Evolutionary conservation across 345 rosid genomes (phyloP), one percentile per base, ranked within the genome.

Genomic region (Rubroshorea leprosula): DNA sequence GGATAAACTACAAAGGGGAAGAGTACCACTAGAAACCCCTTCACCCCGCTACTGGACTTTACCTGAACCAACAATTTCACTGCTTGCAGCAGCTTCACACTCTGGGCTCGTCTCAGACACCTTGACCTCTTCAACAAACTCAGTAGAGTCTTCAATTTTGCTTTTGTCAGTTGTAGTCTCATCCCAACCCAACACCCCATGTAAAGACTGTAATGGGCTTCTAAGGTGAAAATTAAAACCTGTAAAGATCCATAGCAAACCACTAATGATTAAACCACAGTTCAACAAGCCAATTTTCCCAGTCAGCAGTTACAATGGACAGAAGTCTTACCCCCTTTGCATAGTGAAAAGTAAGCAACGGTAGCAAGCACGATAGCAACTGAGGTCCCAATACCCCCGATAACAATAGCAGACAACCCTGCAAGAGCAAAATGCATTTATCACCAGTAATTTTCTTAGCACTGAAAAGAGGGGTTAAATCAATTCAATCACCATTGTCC

Each of bases 361-460:
- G 82, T 75, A 49, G 91, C 84, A 26, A 86, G 69, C 8, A 79
- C 53, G 54, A 78, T 50, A 39, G 72, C 83, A 23, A 78, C 64
- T 16, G 83, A 78, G 18, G 76, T 63, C 70, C 92, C 90, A 58
- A 77, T n/a, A n/a, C n/a, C n/a, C n/a, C n/a, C n/a, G n/a, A n/a
- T 58, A 25, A 79, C 60, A 67, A 80, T 44, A 14, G 52, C 24
- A 16, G 78, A 45, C 61, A 78, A 74, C 13, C 84, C 98, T 91
- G 73, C 54, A 52, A 16, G 22, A 29, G 18, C 18, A 24, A n/a
- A n/a, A n/a, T n/a, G n/a, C 35, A 67, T 13, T 39, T 43, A 25
- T 20, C 8, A 62, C 52, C 3, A 14, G 0, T 49, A 5, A 46
- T 23, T 60, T 14, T 2, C 54, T 54, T 38, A 25, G 6, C n/a